phyloP scores from a whole-genome alignment of 1,284 basidiomycete genomes.

The Nidula niveotomentosa region DNA sequence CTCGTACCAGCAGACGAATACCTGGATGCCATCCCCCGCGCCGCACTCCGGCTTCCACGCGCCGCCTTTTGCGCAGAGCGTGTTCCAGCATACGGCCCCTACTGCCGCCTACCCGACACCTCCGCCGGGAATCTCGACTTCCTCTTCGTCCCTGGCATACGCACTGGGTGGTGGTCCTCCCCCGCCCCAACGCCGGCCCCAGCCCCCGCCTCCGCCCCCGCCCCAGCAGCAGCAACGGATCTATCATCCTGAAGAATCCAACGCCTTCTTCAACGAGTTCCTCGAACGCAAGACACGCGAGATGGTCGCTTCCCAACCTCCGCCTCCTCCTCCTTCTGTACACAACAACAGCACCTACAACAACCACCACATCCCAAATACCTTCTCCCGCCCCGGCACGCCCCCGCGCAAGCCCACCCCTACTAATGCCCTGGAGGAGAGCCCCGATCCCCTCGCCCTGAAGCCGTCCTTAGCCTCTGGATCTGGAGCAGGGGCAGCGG shows the following conservation, averaged over 20 bases:
- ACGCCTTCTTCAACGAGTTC: slow-evolving; percentile 62
- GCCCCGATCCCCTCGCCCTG: slow-evolving; percentile 52
- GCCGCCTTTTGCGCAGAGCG: slow-evolving; percentile 56
- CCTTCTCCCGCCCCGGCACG: neutral
- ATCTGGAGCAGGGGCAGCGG: slow-evolving; percentile 15
- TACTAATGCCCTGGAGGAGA: slow-evolving; percentile 22
- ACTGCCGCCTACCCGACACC: slow-evolving; percentile 66
- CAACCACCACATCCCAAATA: neutral
- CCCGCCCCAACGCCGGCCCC: slow-evolving; percentile 12
- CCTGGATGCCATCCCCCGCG: slow-evolving; percentile 28
- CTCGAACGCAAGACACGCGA: slow-evolving; percentile 49
- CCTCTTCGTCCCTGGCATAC: slow-evolving; percentile 70
- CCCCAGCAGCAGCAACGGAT: slow-evolving; percentile 17
- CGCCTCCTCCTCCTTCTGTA: slow-evolving; percentile 7
- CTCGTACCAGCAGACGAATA: slow-evolving; percentile 37
- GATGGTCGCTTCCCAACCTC: slow-evolving; percentile 16
- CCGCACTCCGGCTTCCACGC: slow-evolving; percentile 46
- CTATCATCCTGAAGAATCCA: slow-evolving; percentile 57
- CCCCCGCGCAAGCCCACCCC: slow-evolving; percentile 13
- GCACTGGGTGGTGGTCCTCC: slow-evolving; percentile 54
- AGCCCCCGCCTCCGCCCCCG: slow-evolving; percentile 23
- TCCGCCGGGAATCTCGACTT: slow-evolving; percentile 56
- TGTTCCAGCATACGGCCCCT: slow-evolving; percentile 60
- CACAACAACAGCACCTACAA: neutral
- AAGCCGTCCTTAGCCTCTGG: slow-evolving; percentile 2